Base-by-base conservation (phyloP, 2,329 filamentous ascomycete species). In the Pezicula rhizophila region DNA sequence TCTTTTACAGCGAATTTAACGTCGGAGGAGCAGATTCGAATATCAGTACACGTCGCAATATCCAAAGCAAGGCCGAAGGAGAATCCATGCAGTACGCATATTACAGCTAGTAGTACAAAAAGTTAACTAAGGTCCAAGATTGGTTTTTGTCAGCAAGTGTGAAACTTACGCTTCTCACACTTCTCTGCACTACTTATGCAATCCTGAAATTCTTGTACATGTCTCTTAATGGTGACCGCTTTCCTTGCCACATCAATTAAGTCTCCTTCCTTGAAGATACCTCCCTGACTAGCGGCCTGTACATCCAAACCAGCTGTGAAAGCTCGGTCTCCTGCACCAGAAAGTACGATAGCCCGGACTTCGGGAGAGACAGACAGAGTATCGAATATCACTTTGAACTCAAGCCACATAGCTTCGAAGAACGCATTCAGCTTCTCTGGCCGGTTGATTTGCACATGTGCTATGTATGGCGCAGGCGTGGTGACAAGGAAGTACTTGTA, bases 361-460 rank as follows among this genome's bases (percentile, higher is more conserved):
- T 84, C 75, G 0, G 85, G 72, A 68, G 91, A 85, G 52, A 70
- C 64, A 38, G 87, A 91, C 52, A 96, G 80, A 52, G 78, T 75
- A 49, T 73, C 68, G 72, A 97, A 93, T 57, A 95, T 75, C 11
- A 67, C 62, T 48, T 82, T 80, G 54, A 96, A 76, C 71, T 95
- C 89, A 46, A 84, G 72, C 89, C 91, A 96, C 82, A 96, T 92
- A 47, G 80, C 72, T 65, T 89, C 82, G 57, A 82, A 78, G 67
- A 96, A 96, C 55, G 91, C 83, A 67, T 97, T 97, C 66, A 96
- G 73, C 72, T 95, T 96, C 57, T 80, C 69, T 1, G 91, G 82
- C 1, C 91, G 80, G 72, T 95, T 91, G 70, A 95, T 95, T 70
- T 96, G 85, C 51, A 97, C 86, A 66, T 95, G 89, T n/a, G 84